Evolutionary conservation across 2,329 filamentous ascomycete genomes (phyloP).

Genomic region (Pestalotiopsis fici): DNA sequence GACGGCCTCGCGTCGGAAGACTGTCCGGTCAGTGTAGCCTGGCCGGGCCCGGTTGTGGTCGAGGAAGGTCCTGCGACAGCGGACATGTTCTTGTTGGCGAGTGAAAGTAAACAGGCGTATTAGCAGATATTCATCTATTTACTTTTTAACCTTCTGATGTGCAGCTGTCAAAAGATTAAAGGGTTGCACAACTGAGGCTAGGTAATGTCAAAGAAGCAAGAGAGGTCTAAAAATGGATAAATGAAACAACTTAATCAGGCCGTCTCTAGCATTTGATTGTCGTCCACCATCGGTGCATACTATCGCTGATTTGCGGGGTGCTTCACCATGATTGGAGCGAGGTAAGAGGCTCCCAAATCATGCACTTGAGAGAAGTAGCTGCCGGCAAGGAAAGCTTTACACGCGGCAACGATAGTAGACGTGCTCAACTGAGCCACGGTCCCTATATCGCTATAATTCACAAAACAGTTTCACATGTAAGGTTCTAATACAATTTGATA

Average conservation of each 20-base stretch:
- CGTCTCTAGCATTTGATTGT: background rate
- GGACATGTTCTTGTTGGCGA: background rate
- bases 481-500: background rate
- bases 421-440: background rate
- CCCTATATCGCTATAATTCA: background rate
- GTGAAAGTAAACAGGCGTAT: background rate
- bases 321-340: conserved; percentile 5
- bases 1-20: background rate
- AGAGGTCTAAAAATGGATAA: background rate
- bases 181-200: background rate
- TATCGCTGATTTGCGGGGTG: background rate
- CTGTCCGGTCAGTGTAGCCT: background rate
- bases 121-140: background rate
- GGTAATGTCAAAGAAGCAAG: background rate
- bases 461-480: background rate
- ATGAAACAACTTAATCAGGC: background rate
- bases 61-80: background rate
- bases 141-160: background rate
- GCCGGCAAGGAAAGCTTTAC: background rate
- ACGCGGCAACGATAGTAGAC: background rate
- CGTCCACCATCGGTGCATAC: background rate
- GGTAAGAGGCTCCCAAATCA: background rate
- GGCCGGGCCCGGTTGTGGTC: background rate
- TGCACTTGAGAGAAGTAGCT: background rate
- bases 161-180: background rate